Evolutionary conservation across 1,284 basidiomycete genomes (phyloP).

Genomic region (Pascua guehoae): DNA sequence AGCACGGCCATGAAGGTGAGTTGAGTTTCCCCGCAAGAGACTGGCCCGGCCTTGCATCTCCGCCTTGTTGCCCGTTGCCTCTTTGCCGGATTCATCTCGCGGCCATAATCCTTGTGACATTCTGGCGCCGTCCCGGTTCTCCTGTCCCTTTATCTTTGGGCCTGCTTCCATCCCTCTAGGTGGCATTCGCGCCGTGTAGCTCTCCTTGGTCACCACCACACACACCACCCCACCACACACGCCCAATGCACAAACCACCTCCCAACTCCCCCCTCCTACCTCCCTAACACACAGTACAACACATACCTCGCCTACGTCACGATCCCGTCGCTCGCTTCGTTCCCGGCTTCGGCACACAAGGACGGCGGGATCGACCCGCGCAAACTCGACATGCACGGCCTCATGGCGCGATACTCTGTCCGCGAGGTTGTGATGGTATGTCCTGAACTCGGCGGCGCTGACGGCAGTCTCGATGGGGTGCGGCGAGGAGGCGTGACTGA

Average conservation of each 20-base stretch:
- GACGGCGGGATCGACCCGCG: slow-evolving; percentile 53
- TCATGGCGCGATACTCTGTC: slow-evolving; percentile 66
- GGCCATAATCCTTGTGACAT: no score
- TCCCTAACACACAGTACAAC: no score
- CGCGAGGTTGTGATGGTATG: slow-evolving; percentile 71
- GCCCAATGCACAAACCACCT: no score
- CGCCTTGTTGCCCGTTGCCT: no score
- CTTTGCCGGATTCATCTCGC: no score
- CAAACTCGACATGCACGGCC: slow-evolving; percentile 59
- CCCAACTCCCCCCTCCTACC: no score
- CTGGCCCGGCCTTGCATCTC: slow-evolving; percentile 51
- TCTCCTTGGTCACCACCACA: no score
- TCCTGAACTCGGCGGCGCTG: neutral
- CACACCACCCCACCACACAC: slow-evolving; percentile 36
- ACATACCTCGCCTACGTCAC: slow-evolving; percentile 72
- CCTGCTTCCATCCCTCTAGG: no score
- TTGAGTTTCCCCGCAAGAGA: slow-evolving; percentile 50
- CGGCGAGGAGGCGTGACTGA: slow-evolving; percentile 38
- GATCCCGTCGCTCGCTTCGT: slow-evolving; percentile 66
- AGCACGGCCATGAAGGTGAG: slow-evolving; percentile 91
- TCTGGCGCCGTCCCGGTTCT: no score
- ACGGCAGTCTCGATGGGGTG: slow-evolving; percentile 38
- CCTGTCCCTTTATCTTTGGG: no score
- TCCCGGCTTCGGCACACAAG: slow-evolving; percentile 48
- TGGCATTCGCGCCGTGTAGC: no score